A percentile compares a stretch with the other conserved stretches of the same genome.
Evolutionary conservation across 2,329 filamentous ascomycete species (phyloP).

Genomic region (Drechslera avenae): DNA sequence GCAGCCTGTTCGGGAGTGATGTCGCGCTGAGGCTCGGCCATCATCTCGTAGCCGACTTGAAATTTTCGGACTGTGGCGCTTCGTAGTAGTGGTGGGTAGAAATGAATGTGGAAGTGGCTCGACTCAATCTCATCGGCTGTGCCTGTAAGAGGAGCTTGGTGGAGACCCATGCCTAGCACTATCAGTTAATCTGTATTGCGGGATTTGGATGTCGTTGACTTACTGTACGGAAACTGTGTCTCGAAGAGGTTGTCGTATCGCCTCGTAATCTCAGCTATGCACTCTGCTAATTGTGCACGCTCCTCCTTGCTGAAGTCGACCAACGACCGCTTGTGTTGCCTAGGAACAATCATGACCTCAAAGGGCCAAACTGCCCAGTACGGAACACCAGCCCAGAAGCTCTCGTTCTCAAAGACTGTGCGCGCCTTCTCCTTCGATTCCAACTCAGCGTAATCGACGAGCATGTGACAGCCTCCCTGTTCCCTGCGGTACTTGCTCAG

Average conservation of each 20-base stretch:
- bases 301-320: constrained; percentile 79
- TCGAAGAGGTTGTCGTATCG: constrained; percentile 97
- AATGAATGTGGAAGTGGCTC: constrained; percentile 95
- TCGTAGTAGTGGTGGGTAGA: constrained; percentile 90
- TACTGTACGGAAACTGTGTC: constrained; percentile 93
- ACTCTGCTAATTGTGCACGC: constrained; percentile 75
- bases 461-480: constrained; percentile 74
- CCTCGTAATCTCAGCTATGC: constrained; percentile 84
- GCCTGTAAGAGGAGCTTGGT: constrained; percentile 88
- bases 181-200: constrained; percentile 10
- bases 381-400: constrained; percentile 86
- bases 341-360: constrained; percentile 87
- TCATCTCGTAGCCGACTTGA: constrained; percentile 91
- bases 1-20: constrained; percentile 97
- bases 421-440: constrained; percentile 83
- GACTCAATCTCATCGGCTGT: constrained; percentile 81
- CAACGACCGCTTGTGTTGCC: constrained; percentile 80
- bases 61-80: constrained; percentile 96
- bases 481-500: constrained; percentile 77
- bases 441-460: constrained; percentile 84
- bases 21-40: constrained; percentile 97
- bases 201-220: constrained; percentile 38
- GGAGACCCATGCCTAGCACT: constrained; percentile 78
- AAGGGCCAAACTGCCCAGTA: constrained; percentile 99
- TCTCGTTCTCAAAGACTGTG: constrained; percentile 83